phyloP scores from a whole-genome alignment of 164 flowering plant genomes.

The Piper betle region DNA sequence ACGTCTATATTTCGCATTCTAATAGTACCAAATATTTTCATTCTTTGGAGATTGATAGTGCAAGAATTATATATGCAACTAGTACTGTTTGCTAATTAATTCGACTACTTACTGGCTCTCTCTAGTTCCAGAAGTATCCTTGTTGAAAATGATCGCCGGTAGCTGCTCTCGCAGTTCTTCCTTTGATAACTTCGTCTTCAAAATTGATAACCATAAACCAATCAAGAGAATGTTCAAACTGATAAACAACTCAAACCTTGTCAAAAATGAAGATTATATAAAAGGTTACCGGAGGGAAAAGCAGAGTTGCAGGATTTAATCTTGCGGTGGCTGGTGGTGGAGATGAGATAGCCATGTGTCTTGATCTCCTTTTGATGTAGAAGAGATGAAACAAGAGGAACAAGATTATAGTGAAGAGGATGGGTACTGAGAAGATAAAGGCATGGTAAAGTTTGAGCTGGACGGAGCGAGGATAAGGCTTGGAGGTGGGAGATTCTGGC shows the following conservation, averaged over 20 bases:
- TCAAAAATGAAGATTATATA: not conserved
- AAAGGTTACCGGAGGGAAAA: slow-evolving; percentile 23
- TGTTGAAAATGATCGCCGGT: slow-evolving; percentile 44
- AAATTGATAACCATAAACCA: not conserved
- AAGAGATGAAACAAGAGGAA: slow-evolving; percentile 46
- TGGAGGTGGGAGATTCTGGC: slow-evolving; percentile 33
- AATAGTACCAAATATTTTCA: not conserved
- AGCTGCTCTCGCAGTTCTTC: slow-evolving; percentile 48
- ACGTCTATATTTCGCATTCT: not conserved
- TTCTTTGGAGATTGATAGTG: not conserved
- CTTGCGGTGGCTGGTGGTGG: slow-evolving; percentile 25
- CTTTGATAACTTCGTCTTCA: slow-evolving; percentile 15
- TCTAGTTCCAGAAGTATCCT: slow-evolving; percentile 28
- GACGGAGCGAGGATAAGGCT: slow-evolving; percentile 47
- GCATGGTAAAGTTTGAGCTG: slow-evolving; percentile 47
- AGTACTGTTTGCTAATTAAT: too few species aligned
- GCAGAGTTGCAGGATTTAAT: slow-evolving; percentile 17
- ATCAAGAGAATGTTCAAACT: not conserved
- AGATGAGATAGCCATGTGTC: slow-evolving; percentile 28
- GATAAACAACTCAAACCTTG: not conserved
- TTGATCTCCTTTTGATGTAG: slow-evolving; percentile 44
- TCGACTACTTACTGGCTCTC: slow-evolving; percentile 51
- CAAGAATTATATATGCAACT: not conserved
- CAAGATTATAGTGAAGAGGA: slow-evolving; percentile 42
- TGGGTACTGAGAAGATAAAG: slow-evolving; percentile 51